A percentile compares a stretch with the other conserved stretches of the same genome.
Conservation (phyloP, 768 basidiomycete species). For the Suillus sp. region DNA sequence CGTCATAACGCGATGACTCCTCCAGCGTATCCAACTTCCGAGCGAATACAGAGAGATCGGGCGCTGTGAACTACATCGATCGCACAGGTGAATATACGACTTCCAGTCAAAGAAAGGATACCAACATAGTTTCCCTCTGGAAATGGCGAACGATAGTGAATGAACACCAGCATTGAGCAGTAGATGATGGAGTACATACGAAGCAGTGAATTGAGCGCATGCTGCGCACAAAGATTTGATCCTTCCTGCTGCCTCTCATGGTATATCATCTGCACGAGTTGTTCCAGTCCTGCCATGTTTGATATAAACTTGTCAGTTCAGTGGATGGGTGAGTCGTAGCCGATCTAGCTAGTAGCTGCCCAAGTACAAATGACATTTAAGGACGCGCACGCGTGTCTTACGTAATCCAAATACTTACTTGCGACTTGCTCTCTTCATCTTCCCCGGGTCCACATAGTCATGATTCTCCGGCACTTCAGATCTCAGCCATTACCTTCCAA, state of each 20-base stretch:
- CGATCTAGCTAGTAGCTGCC: conserved; percentile 17
- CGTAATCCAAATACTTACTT: conserved; percentile 20
- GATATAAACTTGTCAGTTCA: conserved; percentile 13
- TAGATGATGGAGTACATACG: conserved; percentile 44
- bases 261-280: conserved; percentile 60
- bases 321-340: background rate
- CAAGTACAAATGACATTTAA: conserved; percentile 13
- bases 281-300: conserved; percentile 61
- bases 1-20: conserved; percentile 47
- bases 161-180: conserved; percentile 38
- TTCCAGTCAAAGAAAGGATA: conserved; percentile 15
- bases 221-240: conserved; percentile 86
- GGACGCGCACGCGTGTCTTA: conserved; percentile 38
- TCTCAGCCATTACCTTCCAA: conserved; percentile 1
- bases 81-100: conserved; percentile 16
- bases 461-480: conserved; percentile 26
- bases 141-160: conserved; percentile 14
- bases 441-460: conserved; percentile 10
- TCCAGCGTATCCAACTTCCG: conserved; percentile 69
- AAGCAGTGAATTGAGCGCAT: conserved; percentile 79
- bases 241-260: conserved; percentile 78
- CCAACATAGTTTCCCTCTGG: conserved; percentile 53
- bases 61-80: conserved; percentile 65
- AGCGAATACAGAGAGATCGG: conserved; percentile 78
- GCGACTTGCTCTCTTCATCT: conserved; percentile 1